A percentile compares a stretch with the other conserved stretches of the same genome.
Conservation (phyloP, 208 protist genomes). For the Leishmania tropica region DNA sequence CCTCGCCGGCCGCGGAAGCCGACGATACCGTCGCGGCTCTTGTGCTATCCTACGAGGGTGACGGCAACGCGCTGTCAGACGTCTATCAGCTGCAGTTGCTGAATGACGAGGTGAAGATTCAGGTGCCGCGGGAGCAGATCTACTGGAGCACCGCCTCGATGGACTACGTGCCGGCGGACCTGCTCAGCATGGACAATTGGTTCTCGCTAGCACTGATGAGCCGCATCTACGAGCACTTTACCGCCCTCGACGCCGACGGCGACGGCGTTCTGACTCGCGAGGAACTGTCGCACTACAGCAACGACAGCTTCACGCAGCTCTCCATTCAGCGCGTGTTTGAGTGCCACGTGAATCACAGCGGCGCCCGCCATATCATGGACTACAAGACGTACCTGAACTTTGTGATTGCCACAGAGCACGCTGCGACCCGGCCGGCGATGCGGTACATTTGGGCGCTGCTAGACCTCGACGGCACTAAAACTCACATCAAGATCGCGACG, state of each 20-base stretch:
- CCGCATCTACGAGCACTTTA: conserved; percentile 92
- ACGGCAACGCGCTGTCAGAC: conserved; percentile 58
- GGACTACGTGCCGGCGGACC: conserved; percentile 59
- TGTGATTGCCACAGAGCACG: conserved; percentile 91
- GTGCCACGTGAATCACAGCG: conserved; percentile 82
- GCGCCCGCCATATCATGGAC: conserved; percentile 83
- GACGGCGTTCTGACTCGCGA: conserved; percentile 84
- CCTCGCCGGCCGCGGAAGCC: conserved; percentile 30
- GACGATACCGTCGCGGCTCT: conserved; percentile 78
- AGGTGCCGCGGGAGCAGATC: conserved; percentile 53
- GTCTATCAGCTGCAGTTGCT: conserved; percentile 73
- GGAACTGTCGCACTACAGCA: conserved; percentile 84
- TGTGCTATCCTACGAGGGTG: conserved; percentile 63
- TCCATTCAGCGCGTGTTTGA: conserved; percentile 90
- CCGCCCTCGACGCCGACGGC: conserved; percentile 78
- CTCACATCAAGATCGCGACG: conserved; percentile 59
- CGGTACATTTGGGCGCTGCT: conserved; percentile 89
- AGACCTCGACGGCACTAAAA: conserved; percentile 74
- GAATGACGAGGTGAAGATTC: conserved; percentile 28
- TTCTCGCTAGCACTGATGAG: conserved; percentile 86
- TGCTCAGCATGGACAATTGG: conserved; percentile 89
- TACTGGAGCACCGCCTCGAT: conserved; percentile 84
- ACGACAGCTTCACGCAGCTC: conserved; percentile 81
- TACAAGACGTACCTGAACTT: conserved; percentile 94
- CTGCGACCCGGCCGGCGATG: conserved; percentile 73